A percentile compares a stretch with the other conserved stretches of the same genome.
Evolutionary conservation across 495 filamentous ascomycete genomes (phyloP).

Genomic region (Penicillium verhagenii): DNA sequence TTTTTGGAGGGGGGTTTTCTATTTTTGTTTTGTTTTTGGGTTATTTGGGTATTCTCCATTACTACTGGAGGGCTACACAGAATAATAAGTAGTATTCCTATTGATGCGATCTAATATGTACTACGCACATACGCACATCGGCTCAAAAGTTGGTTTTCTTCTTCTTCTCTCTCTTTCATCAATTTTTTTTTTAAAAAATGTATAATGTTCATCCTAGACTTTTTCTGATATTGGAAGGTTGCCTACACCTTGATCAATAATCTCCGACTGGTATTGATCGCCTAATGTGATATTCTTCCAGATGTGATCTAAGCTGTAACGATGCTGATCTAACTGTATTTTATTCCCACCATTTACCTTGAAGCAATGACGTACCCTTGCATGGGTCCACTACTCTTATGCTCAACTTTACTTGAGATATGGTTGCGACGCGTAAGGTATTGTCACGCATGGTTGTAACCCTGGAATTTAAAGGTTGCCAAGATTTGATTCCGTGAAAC

Average conservation of each 20-base stretch:
- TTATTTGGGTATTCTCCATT: no score
- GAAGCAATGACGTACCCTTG: constrained; percentile 18
- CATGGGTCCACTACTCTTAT: constrained; percentile 5
- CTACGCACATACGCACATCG: no score
- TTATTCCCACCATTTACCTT: background rate
- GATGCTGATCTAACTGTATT: no score
- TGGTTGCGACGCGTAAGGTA: constrained; percentile 21
- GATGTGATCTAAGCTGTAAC: no score
- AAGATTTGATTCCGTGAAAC: constrained; percentile 38
- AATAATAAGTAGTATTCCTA: no score
- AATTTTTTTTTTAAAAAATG: no score
- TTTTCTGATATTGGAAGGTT: no score
- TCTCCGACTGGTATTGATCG: constrained; percentile 16
- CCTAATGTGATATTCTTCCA: background rate
- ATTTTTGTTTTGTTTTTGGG: no score
- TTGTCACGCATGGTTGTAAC: constrained; percentile 26
- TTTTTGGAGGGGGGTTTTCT: background rate
- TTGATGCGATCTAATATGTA: no score
- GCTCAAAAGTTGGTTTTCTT: no score
- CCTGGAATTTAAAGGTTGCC: constrained; percentile 31
- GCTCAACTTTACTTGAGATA: constrained; percentile 20
- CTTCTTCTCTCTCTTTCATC: no score
- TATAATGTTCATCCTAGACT: background rate
- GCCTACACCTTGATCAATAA: constrained; percentile 12
- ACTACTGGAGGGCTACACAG: no score